A percentile compares a stretch with the other conserved stretches of the same genome.
phyloP scores from a whole-genome alignment of 106 monocot genomes.

The Vanilla planifolia region DNA sequence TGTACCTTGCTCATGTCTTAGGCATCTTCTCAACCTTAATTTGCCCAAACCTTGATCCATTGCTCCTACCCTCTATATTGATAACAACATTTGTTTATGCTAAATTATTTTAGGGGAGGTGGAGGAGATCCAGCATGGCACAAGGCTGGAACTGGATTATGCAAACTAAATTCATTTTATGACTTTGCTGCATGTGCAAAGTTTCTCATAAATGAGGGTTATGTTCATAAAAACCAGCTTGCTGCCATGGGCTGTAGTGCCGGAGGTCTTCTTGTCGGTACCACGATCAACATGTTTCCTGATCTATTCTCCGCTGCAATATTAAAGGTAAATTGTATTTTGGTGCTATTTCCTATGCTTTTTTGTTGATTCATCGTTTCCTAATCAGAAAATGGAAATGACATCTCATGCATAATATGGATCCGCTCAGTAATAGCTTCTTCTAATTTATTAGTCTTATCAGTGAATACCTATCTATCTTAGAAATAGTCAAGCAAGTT shows the following conservation, averaged over 20 bases:
- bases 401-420: no score
- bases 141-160: conserved; percentile 46
- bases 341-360: not conserved
- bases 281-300: conserved; percentile 69
- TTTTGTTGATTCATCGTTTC: not conserved
- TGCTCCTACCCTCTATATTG: not conserved
- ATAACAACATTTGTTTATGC: not conserved
- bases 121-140: conserved; percentile 65
- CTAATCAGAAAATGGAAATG: no score
- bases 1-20: no score
- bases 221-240: conserved; percentile 67
- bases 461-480: no score
- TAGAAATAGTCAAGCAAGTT: no score
- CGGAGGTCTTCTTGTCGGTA: conserved; percentile 85
- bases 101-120: conserved; percentile 51
- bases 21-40: no score
- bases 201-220: conserved; percentile 70
- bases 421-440: no score
- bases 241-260: conserved; percentile 84
- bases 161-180: conserved; percentile 79
- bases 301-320: conserved; percentile 75
- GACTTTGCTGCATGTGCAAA: conserved; percentile 86
- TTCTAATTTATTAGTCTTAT: no score
- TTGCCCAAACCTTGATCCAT: no score
- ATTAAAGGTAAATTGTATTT: conserved; percentile 59